phyloP scores from a whole-genome alignment of 2,329 filamentous ascomycete species.

The Apiospora sp. region DNA sequence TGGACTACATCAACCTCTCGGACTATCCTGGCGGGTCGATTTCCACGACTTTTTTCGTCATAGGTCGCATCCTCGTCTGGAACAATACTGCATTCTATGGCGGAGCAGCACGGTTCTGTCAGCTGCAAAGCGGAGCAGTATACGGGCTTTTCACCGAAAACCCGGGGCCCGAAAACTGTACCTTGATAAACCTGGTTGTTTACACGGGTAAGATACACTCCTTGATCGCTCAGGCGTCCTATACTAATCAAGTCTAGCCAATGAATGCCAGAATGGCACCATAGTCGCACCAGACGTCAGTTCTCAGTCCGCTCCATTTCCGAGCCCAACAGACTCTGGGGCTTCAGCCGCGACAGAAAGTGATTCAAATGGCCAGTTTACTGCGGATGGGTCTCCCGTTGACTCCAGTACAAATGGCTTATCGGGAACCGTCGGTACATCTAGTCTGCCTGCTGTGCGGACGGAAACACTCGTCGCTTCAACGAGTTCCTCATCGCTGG shows the following conservation, averaged over 20 bases:
- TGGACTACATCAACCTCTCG: constrained; percentile 20
- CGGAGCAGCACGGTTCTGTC: constrained; percentile 25
- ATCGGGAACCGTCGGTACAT: neutral
- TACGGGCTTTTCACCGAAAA: constrained; percentile 19
- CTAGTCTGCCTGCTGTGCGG: neutral
- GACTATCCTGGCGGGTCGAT: constrained; percentile 25
- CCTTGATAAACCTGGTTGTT: constrained; percentile 21
- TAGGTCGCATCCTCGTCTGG: constrained; percentile 18
- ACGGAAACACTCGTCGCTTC: neutral
- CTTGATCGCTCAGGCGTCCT: neutral
- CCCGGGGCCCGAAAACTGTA: constrained; percentile 3
- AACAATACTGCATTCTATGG: constrained; percentile 25
- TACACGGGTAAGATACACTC: constrained; percentile 20
- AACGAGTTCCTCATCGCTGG: neutral
- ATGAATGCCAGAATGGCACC: constrained; percentile 9
- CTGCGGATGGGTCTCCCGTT: neutral
- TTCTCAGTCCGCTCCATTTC: neutral
- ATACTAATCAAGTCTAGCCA: neutral
- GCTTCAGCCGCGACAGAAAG: neutral
- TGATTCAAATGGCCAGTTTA: neutral
- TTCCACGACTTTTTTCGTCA: constrained; percentile 23
- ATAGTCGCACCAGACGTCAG: neutral
- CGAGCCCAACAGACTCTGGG: neutral
- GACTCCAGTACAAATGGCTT: neutral
- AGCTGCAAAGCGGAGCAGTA: neutral